phyloP scores from a whole-genome alignment of 306 rosid genomes.

The Begonia masoniana region DNA sequence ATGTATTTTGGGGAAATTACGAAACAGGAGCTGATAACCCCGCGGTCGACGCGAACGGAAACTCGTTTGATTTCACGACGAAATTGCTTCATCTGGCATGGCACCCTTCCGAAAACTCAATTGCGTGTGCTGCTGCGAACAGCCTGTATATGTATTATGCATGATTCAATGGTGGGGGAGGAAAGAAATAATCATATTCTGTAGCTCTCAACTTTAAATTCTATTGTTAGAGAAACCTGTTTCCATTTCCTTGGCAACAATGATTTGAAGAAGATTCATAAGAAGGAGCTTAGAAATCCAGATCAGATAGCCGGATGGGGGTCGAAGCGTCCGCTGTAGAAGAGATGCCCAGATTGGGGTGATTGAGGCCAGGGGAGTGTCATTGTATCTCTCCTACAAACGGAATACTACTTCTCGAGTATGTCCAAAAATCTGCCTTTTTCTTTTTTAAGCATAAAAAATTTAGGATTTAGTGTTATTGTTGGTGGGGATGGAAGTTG shows the following conservation, averaged over 20 bases:
- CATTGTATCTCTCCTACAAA: slow-evolving; percentile 12
- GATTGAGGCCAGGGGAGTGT: neutral
- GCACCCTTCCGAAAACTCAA: slow-evolving; percentile 58
- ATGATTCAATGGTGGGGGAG: slow-evolving; percentile 7
- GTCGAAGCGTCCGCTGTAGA: too few species aligned
- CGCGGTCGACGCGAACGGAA: slow-evolving; percentile 45
- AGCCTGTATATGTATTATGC: slow-evolving; percentile 66
- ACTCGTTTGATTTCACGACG: slow-evolving; percentile 42
- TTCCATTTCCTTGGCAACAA: slow-evolving; percentile 4
- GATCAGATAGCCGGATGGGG: too few species aligned
- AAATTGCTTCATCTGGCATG: slow-evolving; percentile 63
- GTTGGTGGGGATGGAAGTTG: too few species aligned
- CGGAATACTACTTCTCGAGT: too few species aligned
- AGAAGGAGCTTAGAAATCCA: too few species aligned
- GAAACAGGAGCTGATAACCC: slow-evolving; percentile 32
- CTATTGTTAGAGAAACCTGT: slow-evolving; percentile 6
- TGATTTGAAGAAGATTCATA: too few species aligned
- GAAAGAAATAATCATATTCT: too few species aligned
- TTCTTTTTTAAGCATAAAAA: too few species aligned
- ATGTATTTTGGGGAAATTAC: too few species aligned
- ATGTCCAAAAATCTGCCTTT: too few species aligned
- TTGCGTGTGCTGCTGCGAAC: slow-evolving; percentile 68
- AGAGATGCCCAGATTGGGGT: too few species aligned
- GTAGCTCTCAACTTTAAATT: slow-evolving; percentile 8
- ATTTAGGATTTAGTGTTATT: too few species aligned